A percentile compares a stretch with the other conserved stretches of the same genome.
Evolutionary conservation across 2,329 filamentous ascomycete genomes (phyloP).

Genomic region (Dactylella cylindrospora): DNA sequence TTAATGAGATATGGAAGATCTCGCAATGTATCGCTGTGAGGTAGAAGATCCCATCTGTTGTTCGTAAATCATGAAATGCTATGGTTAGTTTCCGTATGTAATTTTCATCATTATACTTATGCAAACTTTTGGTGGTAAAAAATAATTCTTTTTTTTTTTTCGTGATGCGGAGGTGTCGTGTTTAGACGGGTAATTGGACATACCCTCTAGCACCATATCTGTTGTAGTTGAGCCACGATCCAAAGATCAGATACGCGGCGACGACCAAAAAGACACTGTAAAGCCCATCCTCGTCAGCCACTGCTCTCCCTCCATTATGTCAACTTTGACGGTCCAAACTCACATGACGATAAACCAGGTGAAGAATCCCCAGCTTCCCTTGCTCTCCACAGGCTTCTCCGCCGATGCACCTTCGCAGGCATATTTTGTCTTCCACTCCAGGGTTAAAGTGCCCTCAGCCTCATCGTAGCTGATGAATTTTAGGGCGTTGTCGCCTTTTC

Average conservation of each 20-base stretch:
- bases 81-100: conserved; percentile 34
- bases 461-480: conserved; percentile 74
- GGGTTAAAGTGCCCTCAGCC: conserved; percentile 64
- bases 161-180: conserved; percentile 22
- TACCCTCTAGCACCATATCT: conserved; percentile 79
- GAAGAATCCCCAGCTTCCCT: conserved; percentile 83
- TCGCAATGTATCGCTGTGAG: conserved; percentile 86
- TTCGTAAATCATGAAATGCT: conserved; percentile 26
- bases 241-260: conserved; percentile 92
- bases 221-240: conserved; percentile 98
- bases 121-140: conserved; percentile 8
- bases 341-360: conserved; percentile 95
- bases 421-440: conserved; percentile 85
- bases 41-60: conserved; percentile 80
- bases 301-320: neutral
- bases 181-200: conserved; percentile 43
- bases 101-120: conserved; percentile 29
- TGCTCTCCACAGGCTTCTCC: conserved; percentile 54
- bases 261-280: conserved; percentile 76
- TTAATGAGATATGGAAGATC: conserved; percentile 90
- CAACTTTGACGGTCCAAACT: conserved; percentile 55
- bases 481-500: conserved; percentile 56
- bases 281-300: conserved; percentile 21
- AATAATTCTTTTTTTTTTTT: no score
- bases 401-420: conserved; percentile 66